Evolutionary conservation across 345 rosid genomes (phyloP), one percentile per base, ranked within the genome.

Genomic region (Microcos paniculata): DNA sequence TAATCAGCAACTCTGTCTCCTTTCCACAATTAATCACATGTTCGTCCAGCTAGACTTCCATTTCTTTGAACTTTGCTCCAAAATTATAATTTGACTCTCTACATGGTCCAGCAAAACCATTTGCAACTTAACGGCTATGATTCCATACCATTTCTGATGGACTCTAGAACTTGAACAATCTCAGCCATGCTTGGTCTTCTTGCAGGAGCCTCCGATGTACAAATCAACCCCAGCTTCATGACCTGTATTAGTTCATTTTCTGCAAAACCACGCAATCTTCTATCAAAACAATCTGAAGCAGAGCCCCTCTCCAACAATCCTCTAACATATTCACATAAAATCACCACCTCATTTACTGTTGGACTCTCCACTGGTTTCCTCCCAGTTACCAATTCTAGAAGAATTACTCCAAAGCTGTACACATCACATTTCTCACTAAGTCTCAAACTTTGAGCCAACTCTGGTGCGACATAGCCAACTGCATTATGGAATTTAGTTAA

Each of bases 401-500:
- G 92, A 77, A 96, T 92, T 49, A 93, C 97, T 62, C 99, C 97
- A 33, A 87, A 93, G 78, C 98, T 96, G 71, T 92, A 93, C 72
- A 92, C 97, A 74, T 93, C 99, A 19, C 94, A 92, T 82, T 93
- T 96, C 78, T 96, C 97, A 45, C 95, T 91, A 42, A 82, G 73
- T 85, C 87, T 87, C 76, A 90, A 82, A 67, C 96, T 86, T 80
- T 91, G 94, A 77, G 96, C 90, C 84, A 96, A 76, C 84, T 96
- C 99, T 1, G 99, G 99, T 12, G 99, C 98, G n/a, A 96, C 94
- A 83, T 90, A 96, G 33, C 99, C 99, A 51, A 92, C 95, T n/a
- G 97, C 91, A 79, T 86, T 92, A 76, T 93, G 98, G 77, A 85
- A 90, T 69, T 84, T 91, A 51, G 93, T 90, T 71, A 85, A 76